Evolutionary conservation across 2,329 filamentous ascomycete species (phyloP).

Genomic region (Mollisiaceae sp.): DNA sequence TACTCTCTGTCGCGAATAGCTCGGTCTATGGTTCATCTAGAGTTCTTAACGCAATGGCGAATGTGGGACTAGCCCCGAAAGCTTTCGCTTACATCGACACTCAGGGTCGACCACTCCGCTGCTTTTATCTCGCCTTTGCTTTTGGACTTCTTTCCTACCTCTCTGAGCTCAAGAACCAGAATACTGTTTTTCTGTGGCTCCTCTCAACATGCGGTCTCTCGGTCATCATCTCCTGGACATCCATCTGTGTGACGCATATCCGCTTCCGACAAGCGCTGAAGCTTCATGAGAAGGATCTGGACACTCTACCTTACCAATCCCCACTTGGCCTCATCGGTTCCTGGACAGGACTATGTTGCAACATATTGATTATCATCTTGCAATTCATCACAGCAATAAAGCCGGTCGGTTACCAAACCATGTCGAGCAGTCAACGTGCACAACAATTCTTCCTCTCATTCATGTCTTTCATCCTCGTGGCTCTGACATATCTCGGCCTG

Average conservation of each 20-base stretch:
- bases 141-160: constrained; percentile 56
- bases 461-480: constrained; percentile 4
- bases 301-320: constrained; percentile 66
- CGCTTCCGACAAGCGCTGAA: constrained; percentile 66
- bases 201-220: constrained; percentile 65
- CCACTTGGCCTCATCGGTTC: constrained; percentile 63
- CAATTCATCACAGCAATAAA: constrained; percentile 30
- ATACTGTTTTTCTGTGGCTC: constrained; percentile 64
- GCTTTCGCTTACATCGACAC: constrained; percentile 61
- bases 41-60: constrained; percentile 59
- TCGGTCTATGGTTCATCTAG: constrained; percentile 61
- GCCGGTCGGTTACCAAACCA: constrained; percentile 2
- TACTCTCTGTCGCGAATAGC: constrained; percentile 60
- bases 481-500: not conserved
- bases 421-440: not conserved
- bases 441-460: constrained; percentile 7
- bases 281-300: constrained; percentile 58
- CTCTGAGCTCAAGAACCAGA: constrained; percentile 51
- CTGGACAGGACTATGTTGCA: constrained; percentile 61
- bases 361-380: constrained; percentile 45
- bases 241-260: constrained; percentile 68
- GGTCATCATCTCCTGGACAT: constrained; percentile 63
- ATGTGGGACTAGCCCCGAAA: constrained; percentile 61
- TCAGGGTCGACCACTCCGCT: constrained; percentile 57
- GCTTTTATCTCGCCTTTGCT: constrained; percentile 51